Percentiles rank a stretch among this genome's conserved stretches.
phyloP scores from a whole-genome alignment of 805 yeast species.

The Spathaspora boniae region DNA sequence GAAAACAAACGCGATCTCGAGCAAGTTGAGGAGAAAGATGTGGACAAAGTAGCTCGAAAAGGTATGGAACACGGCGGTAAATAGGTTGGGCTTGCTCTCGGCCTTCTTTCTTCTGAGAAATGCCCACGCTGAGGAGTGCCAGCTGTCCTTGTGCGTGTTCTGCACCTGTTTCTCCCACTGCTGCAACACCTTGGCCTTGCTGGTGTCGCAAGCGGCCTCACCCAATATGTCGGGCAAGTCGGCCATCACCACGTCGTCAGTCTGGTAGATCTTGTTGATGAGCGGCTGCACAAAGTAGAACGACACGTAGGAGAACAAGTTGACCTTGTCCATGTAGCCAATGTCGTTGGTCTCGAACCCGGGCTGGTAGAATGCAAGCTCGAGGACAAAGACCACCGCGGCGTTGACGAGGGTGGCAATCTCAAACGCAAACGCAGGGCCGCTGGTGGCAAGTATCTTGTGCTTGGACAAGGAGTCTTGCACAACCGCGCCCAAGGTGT shows the following conservation, averaged over 20 bases:
- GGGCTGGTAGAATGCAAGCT: conserved; percentile 17
- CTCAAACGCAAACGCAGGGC: conserved; percentile 12
- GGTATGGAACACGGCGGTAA: conserved; percentile 13
- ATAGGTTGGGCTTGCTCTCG: conserved; percentile 11
- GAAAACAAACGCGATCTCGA: conserved; percentile 21
- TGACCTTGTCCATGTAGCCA: conserved; percentile 19
- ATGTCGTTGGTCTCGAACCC: conserved; percentile 22
- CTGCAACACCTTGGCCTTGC: conserved; percentile 16
- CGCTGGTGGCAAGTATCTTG: conserved; percentile 14
- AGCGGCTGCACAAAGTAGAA: conserved; percentile 27
- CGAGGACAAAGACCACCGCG: conserved; percentile 14
- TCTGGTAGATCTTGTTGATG: conserved; percentile 20
- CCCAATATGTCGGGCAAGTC: conserved; percentile 60
- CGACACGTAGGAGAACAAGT: conserved; percentile 20
- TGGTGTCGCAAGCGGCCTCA: conserved; percentile 14
- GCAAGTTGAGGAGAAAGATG: conserved; percentile 11
- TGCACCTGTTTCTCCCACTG: conserved; percentile 20
- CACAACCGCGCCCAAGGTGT: conserved; percentile 12
- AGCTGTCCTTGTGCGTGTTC: conserved; percentile 10
- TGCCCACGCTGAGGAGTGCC: conserved; percentile 4
- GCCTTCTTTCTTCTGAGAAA: conserved; percentile 7
- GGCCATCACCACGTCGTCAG: conserved; percentile 23
- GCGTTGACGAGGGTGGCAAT: conserved; percentile 13
- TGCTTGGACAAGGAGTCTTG: conserved; percentile 19
- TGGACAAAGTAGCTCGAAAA: conserved; percentile 6